Evolutionary conservation across 371 early-diverging fungal species (phyloP), one percentile per base, ranked within the genome.

Genomic region (Apophysomyces variabilis): DNA sequence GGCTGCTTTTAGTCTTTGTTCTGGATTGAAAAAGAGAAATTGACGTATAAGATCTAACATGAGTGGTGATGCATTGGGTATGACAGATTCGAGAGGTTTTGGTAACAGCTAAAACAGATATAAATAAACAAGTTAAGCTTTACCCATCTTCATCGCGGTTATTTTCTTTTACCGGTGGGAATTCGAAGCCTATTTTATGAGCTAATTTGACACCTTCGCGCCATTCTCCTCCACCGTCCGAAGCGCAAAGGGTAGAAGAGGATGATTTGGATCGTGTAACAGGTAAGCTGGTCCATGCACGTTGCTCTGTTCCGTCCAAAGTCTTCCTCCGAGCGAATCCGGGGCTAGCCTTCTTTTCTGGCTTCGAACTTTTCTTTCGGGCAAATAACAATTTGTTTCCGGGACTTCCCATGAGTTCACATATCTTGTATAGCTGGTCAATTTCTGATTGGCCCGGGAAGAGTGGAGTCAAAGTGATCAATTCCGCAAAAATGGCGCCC

Each of bases 401-500:
- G 85, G 91, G 68, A 70, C 71, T 69, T 32, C 92, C 92, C 18
- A 91, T 77, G 7, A 87, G 73, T 57, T 82, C 74, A 61, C 89
- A 90, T 38, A 94, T 92, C 39, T 88, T 72, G 58, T 84, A 88
- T 18, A 98, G 74, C 75, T 98, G 94, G 73, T 96, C 96, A 56
- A 96, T 82, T 77, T 97, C 97, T 57, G 92, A 92, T 35, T 82
- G 84, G 16, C 99, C 99, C 0, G 96, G 97, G 67, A 99, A 98
- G 46, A 99, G 74, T n/a, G 98, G 97, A 11, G 82, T 76, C 14
- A 93, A 79, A 9, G 86, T 89, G 43, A 91, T 83, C 32, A 99
- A 71, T 78, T 99, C 99, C 9, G 95, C 94, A 12, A 94, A 78
- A 26, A 99, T 97, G 4, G 93, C 84, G 1, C 99, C 99, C 0